Conservation (phyloP, 1,139 yeast species). For the Kodamaea alishanica region DNA sequence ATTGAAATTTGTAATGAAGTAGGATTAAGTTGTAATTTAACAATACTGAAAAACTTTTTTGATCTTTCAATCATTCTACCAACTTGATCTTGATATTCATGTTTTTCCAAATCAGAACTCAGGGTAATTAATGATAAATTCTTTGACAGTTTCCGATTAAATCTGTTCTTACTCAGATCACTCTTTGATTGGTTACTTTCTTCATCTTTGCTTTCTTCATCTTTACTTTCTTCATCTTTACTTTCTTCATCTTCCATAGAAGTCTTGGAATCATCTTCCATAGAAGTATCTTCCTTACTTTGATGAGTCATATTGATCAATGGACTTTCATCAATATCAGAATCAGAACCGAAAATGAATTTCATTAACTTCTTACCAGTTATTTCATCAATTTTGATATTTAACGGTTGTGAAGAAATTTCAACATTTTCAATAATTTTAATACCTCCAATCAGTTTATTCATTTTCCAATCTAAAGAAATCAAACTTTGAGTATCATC, state of each 20-base stretch:
- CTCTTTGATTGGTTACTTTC: neutral
- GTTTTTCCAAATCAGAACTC: conserved; percentile 9
- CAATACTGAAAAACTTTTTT: conserved; percentile 53
- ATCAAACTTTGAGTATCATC: conserved; percentile 28
- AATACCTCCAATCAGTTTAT: conserved; percentile 66
- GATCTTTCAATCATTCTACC: conserved; percentile 60
- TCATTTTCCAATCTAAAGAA: conserved; percentile 59
- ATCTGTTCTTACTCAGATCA: neutral
- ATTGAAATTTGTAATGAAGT: conserved; percentile 54
- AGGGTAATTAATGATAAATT: conserved; percentile 5
- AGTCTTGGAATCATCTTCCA: neutral
- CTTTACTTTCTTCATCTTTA: conserved; percentile 1
- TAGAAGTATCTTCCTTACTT: conserved; percentile 8
- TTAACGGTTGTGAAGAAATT: conserved; percentile 52
- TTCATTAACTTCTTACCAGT: conserved; percentile 55
- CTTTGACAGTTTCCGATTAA: conserved; percentile 2
- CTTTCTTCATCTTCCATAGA: conserved; percentile 3
- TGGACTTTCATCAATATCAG: conserved; percentile 29
- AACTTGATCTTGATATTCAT: conserved; percentile 37
- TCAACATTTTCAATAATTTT: conserved; percentile 54
- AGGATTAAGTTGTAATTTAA: conserved; percentile 44
- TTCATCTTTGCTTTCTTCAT: too few relatives aligned
- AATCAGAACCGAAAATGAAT: conserved; percentile 51
- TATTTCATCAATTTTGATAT: conserved; percentile 55
- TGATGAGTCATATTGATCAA: conserved; percentile 16